Base-by-base conservation (phyloP, 108 stramenopile genomes). In the Cyclotella atomus region DNA sequence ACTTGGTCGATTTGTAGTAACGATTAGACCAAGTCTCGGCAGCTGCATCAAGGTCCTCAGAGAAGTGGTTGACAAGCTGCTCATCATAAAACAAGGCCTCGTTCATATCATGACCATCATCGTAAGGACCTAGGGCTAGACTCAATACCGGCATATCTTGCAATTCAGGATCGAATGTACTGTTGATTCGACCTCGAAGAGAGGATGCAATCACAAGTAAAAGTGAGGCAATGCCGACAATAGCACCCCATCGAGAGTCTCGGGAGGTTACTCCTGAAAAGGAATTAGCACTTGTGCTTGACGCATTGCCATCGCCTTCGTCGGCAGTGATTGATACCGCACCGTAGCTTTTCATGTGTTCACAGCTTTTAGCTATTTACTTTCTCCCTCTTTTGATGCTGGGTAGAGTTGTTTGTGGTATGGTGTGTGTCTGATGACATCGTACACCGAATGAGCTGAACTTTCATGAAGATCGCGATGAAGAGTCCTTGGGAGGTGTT, bases 61-160 rank as follows among this genome's bases (percentile, higher is more conserved):
- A 30, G 23, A 89, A 82, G 50, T 91, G 90, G 49, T 91, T 76
- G 0, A 88, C 84, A 15, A 84, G 53, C 57, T 89, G 88, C 32
- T 83, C 76, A 1, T 61, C 45, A 71, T 81, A 91, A 68, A 83
- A 87, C 1, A 79, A 35, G 68, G 56, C 56, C 54, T 68, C 27
- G n/a, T 76, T 24, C 35, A 60, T 55, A 54, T 76, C 75, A 17
- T 68, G 54, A 4, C 19, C 25, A 24, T 75, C 33, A 27, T 65
- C 33, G 43, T 54, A 59, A 43, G 60, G 52, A 28, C 25, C 54
- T 25, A 6, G 4, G 21, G 54, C 25, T 29, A 27, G 54, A 55
- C 15, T 5, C 8, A 55, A 15, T 27, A 55, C 6, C 4, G 4
- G 27, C 8, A 5, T 3, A 4, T 55, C 4, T 6, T 25, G 54